Evolutionary conservation across 73 alveolate genomes (phyloP).

Genomic region (Durusdinium trenchii): DNA sequence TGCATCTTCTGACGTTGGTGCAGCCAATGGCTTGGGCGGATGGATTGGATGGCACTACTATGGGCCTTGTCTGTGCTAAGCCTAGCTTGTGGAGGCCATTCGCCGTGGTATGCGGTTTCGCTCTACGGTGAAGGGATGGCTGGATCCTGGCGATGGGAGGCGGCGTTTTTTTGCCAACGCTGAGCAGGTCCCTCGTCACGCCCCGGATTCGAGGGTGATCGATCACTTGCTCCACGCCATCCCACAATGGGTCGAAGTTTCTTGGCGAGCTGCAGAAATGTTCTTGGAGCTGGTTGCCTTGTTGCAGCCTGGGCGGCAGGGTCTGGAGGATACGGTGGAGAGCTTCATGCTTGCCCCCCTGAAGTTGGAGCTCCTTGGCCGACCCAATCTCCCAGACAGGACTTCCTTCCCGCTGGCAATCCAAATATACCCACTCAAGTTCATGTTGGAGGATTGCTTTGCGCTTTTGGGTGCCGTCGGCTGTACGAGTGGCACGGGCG

Average conservation of each 20-base stretch:
- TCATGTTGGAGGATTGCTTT: not conserved
- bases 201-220: not conserved
- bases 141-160: not conserved
- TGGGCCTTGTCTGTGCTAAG: too few relatives aligned
- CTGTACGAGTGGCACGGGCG: too few relatives aligned
- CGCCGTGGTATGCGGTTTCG: too few relatives aligned
- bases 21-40: too few relatives aligned
- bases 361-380: not conserved
- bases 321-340: not conserved
- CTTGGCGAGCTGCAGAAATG: not conserved
- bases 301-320: not conserved
- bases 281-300: not conserved
- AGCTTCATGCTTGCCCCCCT: not conserved
- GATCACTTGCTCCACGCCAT: not conserved
- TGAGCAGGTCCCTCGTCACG: not conserved
- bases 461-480: not conserved
- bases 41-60: too few relatives aligned
- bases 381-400: not conserved
- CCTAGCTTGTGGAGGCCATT: too few relatives aligned
- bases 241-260: not conserved
- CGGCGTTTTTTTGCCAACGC: not conserved
- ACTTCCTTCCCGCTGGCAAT: not conserved
- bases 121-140: not conserved
- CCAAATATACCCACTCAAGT: not conserved
- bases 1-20: too few relatives aligned